A percentile compares a stretch with the other conserved stretches of the same genome.
Conservation (phyloP, 495 filamentous ascomycete genomes). For the Penicillium robsamsonii region DNA sequence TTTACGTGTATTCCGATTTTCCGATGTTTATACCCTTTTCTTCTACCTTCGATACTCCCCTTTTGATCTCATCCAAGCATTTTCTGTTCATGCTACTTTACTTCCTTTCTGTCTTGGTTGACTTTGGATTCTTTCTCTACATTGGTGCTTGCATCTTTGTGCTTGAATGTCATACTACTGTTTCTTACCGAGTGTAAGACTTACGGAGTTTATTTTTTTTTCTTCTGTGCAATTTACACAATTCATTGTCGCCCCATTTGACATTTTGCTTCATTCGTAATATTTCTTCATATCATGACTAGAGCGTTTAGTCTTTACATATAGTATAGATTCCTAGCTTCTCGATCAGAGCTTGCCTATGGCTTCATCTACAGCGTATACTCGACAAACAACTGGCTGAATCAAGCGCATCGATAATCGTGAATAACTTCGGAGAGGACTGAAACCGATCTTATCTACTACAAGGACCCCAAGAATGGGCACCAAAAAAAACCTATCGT, state of each 20-base stretch:
- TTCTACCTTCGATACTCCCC: slow-evolving; percentile 11
- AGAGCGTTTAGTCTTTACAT: background rate
- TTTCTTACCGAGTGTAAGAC: slow-evolving; percentile 12
- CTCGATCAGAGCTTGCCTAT: background rate
- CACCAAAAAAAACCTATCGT: slow-evolving; percentile 21
- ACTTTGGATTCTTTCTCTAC: slow-evolving; percentile 12
- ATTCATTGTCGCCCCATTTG: background rate
- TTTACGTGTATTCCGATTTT: slow-evolving; percentile 28
- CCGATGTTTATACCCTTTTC: slow-evolving; percentile 34
- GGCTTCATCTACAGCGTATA: background rate
- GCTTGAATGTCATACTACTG: slow-evolving; percentile 12
- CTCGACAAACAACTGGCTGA: background rate
- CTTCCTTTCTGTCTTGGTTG: slow-evolving; percentile 15
- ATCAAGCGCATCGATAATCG: background rate
- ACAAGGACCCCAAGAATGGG: slow-evolving; percentile 4
- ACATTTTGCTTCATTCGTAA: background rate
- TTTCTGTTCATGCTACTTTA: slow-evolving; percentile 8
- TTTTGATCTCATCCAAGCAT: slow-evolving; percentile 20
- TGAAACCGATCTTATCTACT: slow-evolving; percentile 15
- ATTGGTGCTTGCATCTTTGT: slow-evolving; percentile 15
- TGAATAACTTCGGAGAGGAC: slow-evolving; percentile 12
- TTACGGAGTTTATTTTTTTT: slow-evolving; percentile 6
- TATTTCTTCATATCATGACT: background rate
- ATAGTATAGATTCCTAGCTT: background rate
- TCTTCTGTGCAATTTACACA: slow-evolving; percentile 1